These are phyloP conservation scores for Zanthoxylum bungeanum DNA, from an alignment of 345 rosid species.

Conservation along the genomic window DNA sequence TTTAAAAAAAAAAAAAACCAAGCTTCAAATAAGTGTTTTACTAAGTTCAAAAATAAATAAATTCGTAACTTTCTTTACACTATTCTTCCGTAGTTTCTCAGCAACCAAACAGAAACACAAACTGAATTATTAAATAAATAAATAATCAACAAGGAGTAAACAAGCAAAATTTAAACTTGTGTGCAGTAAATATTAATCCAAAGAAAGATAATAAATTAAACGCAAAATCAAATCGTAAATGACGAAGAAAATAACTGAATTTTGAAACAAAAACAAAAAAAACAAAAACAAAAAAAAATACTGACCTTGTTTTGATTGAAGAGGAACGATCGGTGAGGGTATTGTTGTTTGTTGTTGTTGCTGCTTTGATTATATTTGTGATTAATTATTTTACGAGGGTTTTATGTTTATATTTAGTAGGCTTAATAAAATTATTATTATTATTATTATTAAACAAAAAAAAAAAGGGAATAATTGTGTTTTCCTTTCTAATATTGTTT, in stretches of 20 bases:
- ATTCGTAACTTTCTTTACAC: slow-evolving; percentile 10
- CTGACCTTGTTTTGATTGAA: slow-evolving; percentile 18
- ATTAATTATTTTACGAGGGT: slow-evolving; percentile 8
- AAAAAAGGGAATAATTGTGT: too few species aligned
- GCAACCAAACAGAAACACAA: slow-evolving; percentile 48
- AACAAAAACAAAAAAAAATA: neutral
- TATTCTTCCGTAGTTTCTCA: slow-evolving; percentile 39
- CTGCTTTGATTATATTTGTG: neutral
- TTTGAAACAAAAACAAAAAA: neutral
- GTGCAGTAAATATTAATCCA: neutral
- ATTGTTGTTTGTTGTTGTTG: too few species aligned
- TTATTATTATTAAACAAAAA: too few species aligned
- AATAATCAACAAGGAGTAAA: neutral
- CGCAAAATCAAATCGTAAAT: neutral
- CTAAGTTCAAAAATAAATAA: neutral
- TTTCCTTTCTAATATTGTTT: too few species aligned
- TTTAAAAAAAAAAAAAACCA: slow-evolving; percentile 6
- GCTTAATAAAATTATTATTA: neutral
- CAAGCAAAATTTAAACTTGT: slow-evolving; percentile 9
- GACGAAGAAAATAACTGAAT: neutral
- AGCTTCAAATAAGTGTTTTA: neutral
- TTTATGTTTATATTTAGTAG: neutral
- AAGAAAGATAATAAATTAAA: neutral
- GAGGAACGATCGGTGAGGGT: neutral
- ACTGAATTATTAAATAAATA: slow-evolving; percentile 3